phyloP scores from a whole-genome alignment of 768 basidiomycete species.

The Amanita rubescens region DNA sequence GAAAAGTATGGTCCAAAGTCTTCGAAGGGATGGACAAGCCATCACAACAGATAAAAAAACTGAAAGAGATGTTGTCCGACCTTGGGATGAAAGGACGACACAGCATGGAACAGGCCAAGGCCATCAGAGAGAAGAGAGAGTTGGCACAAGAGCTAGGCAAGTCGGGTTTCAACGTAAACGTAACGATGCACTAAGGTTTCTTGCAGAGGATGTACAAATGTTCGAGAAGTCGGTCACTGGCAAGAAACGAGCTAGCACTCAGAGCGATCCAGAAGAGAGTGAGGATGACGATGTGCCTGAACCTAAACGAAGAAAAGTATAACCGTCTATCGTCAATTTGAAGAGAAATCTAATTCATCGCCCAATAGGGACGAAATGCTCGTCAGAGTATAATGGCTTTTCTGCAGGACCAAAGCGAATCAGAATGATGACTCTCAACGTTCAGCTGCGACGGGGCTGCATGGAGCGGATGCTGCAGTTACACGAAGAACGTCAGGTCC shows the following conservation, averaged over 20 bases:
- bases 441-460: no score
- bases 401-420: constrained; percentile 64
- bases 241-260: constrained; percentile 18
- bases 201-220: constrained; percentile 64
- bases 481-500: no score
- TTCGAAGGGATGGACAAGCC: constrained; percentile 53
- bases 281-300: constrained; percentile 24
- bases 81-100: constrained; percentile 77
- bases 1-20: constrained; percentile 71
- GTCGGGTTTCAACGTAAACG: constrained; percentile 15
- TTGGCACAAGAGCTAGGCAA: constrained; percentile 71
- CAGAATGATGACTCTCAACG: constrained; percentile 40
- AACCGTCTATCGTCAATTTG: neutral
- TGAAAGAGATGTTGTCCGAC: constrained; percentile 57
- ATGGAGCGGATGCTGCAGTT: neutral
- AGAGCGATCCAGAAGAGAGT: constrained; percentile 22
- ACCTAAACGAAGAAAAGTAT: constrained; percentile 29
- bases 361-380: constrained; percentile 24
- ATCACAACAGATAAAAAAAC: constrained; percentile 54
- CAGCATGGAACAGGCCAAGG: constrained; percentile 75
- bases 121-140: constrained; percentile 67
- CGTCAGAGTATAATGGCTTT: constrained; percentile 64
- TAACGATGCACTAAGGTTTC: neutral
- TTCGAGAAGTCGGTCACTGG: constrained; percentile 51
- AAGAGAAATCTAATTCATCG: neutral